These are phyloP conservation scores for Anisodus acutangulus DNA, from an alignment of 257 asterid genomes.

Conservation along the genomic window DNA sequence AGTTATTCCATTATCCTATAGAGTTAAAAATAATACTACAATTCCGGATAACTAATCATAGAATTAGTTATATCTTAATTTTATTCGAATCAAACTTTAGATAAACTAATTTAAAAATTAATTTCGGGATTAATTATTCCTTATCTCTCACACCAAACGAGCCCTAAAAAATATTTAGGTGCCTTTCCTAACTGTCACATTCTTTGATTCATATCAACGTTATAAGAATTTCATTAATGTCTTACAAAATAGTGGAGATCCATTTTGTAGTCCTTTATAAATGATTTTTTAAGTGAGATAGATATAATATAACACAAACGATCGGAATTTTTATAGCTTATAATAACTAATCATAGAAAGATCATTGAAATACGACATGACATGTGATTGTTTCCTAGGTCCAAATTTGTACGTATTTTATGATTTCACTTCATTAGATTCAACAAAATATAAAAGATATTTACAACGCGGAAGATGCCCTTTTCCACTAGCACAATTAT, in stretches of 20 bases:
- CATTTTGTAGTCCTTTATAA: background rate
- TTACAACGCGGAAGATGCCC: constrained; percentile 20
- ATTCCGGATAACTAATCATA: too few species aligned
- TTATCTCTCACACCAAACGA: too few species aligned
- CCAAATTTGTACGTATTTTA: background rate
- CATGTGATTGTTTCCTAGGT: background rate
- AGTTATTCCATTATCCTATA: too few species aligned
- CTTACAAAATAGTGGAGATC: background rate
- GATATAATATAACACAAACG: background rate
- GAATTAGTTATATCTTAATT: too few species aligned
- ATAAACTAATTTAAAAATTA: too few species aligned
- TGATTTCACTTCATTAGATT: constrained; percentile 11
- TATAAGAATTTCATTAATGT: constrained; percentile 26
- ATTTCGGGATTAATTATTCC: too few species aligned
- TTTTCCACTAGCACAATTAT: constrained; percentile 1
- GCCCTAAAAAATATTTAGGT: background rate
- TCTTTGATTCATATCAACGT: too few species aligned
- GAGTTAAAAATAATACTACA: too few species aligned
- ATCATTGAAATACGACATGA: constrained; percentile 12
- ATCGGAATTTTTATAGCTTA: background rate
- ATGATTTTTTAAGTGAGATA: background rate
- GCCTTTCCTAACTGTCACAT: constrained; percentile 27
- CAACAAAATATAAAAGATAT: constrained; percentile 28
- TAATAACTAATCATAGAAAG: background rate
- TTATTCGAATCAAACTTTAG: too few species aligned